phyloP scores from a whole-genome alignment of 495 filamentous ascomycete genomes.

The Xylaria grammica region DNA sequence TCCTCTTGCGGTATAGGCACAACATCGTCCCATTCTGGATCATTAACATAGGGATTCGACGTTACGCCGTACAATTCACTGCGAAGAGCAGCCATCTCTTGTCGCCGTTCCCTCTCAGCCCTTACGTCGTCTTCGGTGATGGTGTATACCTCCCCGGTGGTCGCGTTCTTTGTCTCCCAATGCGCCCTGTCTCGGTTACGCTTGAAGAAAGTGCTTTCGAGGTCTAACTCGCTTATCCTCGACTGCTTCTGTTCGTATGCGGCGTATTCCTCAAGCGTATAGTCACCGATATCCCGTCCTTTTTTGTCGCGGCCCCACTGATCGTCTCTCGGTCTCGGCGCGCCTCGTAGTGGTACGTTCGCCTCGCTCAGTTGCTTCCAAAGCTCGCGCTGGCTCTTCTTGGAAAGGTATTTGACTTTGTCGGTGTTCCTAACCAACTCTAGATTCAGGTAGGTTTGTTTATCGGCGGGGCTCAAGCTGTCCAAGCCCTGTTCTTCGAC shows the following conservation, averaged over 20 bases:
- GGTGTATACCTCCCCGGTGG: conserved; percentile 29
- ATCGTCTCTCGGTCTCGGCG: conserved; percentile 32
- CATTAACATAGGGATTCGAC: conserved; percentile 60
- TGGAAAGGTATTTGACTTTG: conserved; percentile 37
- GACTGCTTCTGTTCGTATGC: conserved; percentile 35
- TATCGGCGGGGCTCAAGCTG: conserved; percentile 44
- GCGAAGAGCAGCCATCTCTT: conserved; percentile 49
- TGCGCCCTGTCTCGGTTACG: conserved; percentile 32
- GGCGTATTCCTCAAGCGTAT: conserved; percentile 45
- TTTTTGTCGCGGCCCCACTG: conserved; percentile 50
- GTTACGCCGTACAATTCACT: conserved; percentile 51
- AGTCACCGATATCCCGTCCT: conserved; percentile 47
- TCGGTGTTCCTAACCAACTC: conserved; percentile 38
- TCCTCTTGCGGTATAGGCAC: conserved; percentile 84
- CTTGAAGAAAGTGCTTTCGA: conserved; percentile 37
- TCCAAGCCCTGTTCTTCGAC: conserved; percentile 38
- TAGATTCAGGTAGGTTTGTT: conserved; percentile 41
- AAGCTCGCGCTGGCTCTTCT: conserved; percentile 53
- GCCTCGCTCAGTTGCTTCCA: conserved; percentile 54
- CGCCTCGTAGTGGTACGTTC: conserved; percentile 46
- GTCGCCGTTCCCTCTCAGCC: conserved; percentile 49
- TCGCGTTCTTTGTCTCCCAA: conserved; percentile 16
- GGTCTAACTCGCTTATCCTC: conserved; percentile 34
- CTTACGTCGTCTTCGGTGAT: conserved; percentile 47
- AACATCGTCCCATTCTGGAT: conserved; percentile 84